These are phyloP conservation scores for Corylus americana DNA, from an alignment of 306 rosid species.

Conservation along the genomic window DNA sequence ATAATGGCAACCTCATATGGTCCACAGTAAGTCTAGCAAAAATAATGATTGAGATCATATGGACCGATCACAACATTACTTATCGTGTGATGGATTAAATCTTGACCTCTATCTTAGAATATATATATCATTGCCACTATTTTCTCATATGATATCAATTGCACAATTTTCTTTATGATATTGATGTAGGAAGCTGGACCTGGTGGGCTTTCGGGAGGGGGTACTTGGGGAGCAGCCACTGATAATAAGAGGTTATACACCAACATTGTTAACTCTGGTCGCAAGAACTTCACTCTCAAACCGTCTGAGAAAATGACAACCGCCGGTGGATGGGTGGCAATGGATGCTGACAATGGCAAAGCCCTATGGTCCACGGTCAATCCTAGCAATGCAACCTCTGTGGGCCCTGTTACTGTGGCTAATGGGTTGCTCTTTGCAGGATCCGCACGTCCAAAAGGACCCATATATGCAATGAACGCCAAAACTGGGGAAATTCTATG, in stretches of 20 bases:
- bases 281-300: constrained; percentile 40
- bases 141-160: too few species aligned
- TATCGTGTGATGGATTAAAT: too few species aligned
- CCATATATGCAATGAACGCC: constrained; percentile 42
- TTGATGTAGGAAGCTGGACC: too few species aligned
- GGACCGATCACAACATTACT: too few species aligned
- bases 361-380: constrained; percentile 49
- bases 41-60: too few species aligned
- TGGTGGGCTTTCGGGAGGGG: too few species aligned
- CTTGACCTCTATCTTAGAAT: too few species aligned
- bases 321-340: constrained; percentile 64
- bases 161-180: too few species aligned
- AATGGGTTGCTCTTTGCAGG: constrained; percentile 48
- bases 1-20: constrained; percentile 49
- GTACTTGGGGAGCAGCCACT: constrained; percentile 5
- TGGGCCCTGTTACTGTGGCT: constrained; percentile 52
- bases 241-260: too few species aligned
- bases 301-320: constrained; percentile 43
- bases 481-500: too few species aligned
- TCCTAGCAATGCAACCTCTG: constrained; percentile 24
- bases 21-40: constrained; percentile 25
- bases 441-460: constrained; percentile 38
- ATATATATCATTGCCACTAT: too few species aligned
- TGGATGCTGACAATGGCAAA: constrained; percentile 44
- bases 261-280: too few species aligned